A percentile compares a stretch with the other conserved stretches of the same genome.
phyloP scores from a whole-genome alignment of 2,329 filamentous ascomycete genomes.

The Knufia fluminis region DNA sequence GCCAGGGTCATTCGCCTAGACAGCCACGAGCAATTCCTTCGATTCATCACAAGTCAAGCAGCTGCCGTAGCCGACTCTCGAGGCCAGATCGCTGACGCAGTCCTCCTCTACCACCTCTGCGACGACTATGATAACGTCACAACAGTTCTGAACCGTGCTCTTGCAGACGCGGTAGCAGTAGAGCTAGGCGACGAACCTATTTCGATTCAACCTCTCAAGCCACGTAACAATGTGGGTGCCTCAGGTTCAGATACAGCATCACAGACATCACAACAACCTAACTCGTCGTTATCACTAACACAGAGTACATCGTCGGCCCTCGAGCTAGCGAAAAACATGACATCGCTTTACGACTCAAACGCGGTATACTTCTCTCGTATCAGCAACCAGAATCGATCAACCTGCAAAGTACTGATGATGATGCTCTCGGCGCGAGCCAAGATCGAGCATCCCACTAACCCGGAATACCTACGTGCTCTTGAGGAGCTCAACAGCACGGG shows the following conservation, averaged over 20 bases:
- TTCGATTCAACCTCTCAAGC: conserved; percentile 70
- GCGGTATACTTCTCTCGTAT: conserved; percentile 54
- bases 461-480: conserved; percentile 41
- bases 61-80: conserved; percentile 90
- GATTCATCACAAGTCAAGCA: conserved; percentile 84
- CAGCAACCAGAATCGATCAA: conserved; percentile 47
- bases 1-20: conserved; percentile 69
- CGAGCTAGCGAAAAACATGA: conserved; percentile 54
- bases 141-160: conserved; percentile 73
- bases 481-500: conserved; percentile 32
- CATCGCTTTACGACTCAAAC: conserved; percentile 51
- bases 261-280: conserved; percentile 31
- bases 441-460: conserved; percentile 47
- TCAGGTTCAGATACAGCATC: conserved; percentile 16
- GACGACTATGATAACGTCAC: conserved; percentile 95
- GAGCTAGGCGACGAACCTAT: conserved; percentile 76
- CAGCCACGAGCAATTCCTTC: conserved; percentile 75
- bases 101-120: conserved; percentile 86
- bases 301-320: conserved; percentile 56
- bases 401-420: conserved; percentile 49
- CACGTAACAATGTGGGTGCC: conserved; percentile 40
- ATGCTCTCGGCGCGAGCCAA: conserved; percentile 53
- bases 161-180: conserved; percentile 80
- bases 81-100: conserved; percentile 58
- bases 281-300: conserved; percentile 50